Conservation (phyloP, 2,329 filamentous ascomycete species). For the Tolypocladium inflatum region DNA sequence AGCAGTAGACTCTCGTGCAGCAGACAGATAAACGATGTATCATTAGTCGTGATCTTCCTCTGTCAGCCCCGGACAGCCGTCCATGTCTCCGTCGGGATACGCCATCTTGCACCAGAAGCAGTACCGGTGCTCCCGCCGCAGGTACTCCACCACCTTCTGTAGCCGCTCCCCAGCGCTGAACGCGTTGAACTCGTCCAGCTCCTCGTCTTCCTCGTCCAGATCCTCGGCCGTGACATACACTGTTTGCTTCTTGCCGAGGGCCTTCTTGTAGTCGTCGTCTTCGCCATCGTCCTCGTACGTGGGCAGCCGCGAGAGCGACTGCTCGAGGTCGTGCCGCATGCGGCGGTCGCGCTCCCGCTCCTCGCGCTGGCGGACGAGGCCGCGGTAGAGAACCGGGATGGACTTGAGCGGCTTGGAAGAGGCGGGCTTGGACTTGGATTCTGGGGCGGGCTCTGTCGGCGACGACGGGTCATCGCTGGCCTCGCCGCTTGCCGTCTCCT, state of each 20-base stretch:
- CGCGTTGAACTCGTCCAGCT: conserved; percentile 71
- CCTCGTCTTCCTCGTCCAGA: conserved; percentile 68
- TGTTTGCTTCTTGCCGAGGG: conserved; percentile 49
- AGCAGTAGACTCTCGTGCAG: background rate
- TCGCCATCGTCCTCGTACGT: conserved; percentile 58
- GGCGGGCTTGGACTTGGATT: background rate
- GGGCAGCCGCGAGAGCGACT: conserved; percentile 53
- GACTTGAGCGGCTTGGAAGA: conserved; percentile 47
- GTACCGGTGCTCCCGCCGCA: conserved; percentile 66
- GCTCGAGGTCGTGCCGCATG: conserved; percentile 56
- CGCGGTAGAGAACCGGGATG: conserved; percentile 73
- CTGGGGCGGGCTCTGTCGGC: background rate
- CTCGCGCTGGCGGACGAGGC: conserved; percentile 59
- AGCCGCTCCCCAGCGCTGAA: conserved; percentile 59
- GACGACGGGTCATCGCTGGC: background rate
- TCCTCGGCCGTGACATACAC: conserved; percentile 55
- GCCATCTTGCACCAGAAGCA: conserved; percentile 94
- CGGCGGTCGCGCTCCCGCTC: conserved; percentile 59
- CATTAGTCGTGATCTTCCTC: conserved; percentile 68
- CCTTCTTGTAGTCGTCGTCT: conserved; percentile 62
- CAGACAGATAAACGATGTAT: too few relatives aligned
- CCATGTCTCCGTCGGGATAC: conserved; percentile 67
- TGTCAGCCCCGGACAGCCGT: conserved; percentile 77
- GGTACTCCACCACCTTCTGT: conserved; percentile 52
- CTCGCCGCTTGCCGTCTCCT: conserved; percentile 29